Evolutionary conservation across 106 monocot genomes (phyloP), one percentile per base, ranked within the genome.

Genomic region (Cymbidium sinense): DNA sequence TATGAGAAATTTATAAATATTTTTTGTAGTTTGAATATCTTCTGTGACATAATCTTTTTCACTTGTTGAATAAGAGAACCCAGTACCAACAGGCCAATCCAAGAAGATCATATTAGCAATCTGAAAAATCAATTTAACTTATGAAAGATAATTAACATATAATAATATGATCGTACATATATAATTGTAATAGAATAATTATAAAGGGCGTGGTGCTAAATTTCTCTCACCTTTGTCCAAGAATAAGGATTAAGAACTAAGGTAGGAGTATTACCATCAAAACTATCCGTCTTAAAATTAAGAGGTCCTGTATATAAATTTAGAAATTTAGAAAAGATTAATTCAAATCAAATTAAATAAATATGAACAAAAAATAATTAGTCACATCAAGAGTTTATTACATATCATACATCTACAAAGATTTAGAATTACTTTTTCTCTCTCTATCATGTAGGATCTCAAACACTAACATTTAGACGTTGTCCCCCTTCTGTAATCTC

Each of bases 251-350:
- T 79, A 51, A 83, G 82, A 10, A 86, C 2, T 64, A 91, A 43
- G 19, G 25, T 82, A 0, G 91, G 91, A 35, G 88, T 43, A 17
- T 79, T 75, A 21, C 70, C 80, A 25, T 25, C 61, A 61, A 86
- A 83, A 51, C 65, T 76, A 9, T 70, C 47, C 21, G 76, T 18
- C 41, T 84, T 79, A 73, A 91, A 80, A 2, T 20, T 73, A 8
- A 88, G 64, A 75, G 87, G 91, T 1, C 87, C 90, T 90, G 72
- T 77, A 82, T 17, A 74, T 1, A 31, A 13, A 70, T n/a, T n/a
- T n/a, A n/a, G 37, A 58, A 7, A 64, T 64, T 64, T 7, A 64
- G 5, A 21, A 28, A 64, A 25, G n/a, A 27, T n/a, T n/a, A n/a
- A 36, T 36, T 36, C 36, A 36, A 36, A 36, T 36, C 36, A 36